These are phyloP conservation scores for Trametopsis cervina DNA, from an alignment of 768 basidiomycete species.

Conservation along the genomic window DNA sequence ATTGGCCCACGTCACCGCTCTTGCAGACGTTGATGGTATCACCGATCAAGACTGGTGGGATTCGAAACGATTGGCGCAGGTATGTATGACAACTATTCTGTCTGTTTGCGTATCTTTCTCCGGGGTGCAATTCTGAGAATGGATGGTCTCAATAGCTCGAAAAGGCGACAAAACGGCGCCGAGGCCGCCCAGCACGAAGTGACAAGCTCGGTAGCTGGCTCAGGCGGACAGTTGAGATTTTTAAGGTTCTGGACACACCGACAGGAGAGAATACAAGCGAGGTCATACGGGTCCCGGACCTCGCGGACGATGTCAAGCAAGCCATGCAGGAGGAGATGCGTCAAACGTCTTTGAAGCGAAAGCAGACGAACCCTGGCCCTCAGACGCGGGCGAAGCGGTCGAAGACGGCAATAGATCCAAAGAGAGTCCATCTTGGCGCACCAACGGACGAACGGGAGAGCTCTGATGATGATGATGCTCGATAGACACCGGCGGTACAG, in stretches of 20 bases:
- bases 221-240: conserved; percentile 44
- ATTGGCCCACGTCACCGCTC: conserved; percentile 73
- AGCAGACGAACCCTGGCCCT: not conserved
- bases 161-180: conserved; percentile 51
- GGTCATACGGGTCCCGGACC: not conserved
- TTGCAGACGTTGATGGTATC: conserved; percentile 32
- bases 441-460: not conserved
- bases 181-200: conserved; percentile 36
- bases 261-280: not conserved
- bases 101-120: not conserved
- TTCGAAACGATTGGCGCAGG: conserved; percentile 50
- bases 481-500: too few species aligned
- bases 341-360: not conserved
- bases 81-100: conserved; percentile 22
- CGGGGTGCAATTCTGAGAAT: not conserved
- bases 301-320: not conserved
- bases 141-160: conserved; percentile 41
- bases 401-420: not conserved
- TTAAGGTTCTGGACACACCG: conserved; percentile 30
- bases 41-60: conserved; percentile 53
- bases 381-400: not conserved
- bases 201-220: conserved; percentile 46
- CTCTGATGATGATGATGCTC: not conserved
- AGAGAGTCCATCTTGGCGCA: not conserved
- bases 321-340: not conserved